phyloP scores from a whole-genome alignment of 148 eudicot genomes.

The Persicaria maculosa region DNA sequence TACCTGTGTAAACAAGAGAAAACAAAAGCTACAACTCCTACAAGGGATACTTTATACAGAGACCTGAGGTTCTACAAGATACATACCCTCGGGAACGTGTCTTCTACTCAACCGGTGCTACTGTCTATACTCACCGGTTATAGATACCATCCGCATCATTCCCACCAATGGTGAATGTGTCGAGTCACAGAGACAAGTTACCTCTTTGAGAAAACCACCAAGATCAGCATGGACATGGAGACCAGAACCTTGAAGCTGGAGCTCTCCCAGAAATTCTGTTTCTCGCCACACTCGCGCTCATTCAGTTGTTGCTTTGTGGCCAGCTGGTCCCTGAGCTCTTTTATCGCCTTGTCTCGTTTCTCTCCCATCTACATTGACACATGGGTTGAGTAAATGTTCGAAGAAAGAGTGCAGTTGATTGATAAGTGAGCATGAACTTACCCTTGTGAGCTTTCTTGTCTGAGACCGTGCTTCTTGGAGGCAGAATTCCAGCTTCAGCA shows the following conservation, averaged over 20 bases:
- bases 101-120: neutral
- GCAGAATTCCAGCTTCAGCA: constrained; percentile 86
- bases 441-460: constrained; percentile 92
- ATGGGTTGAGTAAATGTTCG: neutral
- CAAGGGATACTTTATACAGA: constrained; percentile 7
- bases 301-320: constrained; percentile 38
- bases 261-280: constrained; percentile 74
- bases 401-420: neutral
- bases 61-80: constrained; percentile 3
- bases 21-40: neutral
- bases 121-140: neutral
- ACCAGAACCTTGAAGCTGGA: constrained; percentile 65
- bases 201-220: constrained; percentile 81
- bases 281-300: constrained; percentile 20
- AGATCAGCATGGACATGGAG: constrained; percentile 73
- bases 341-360: constrained; percentile 75
- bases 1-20: neutral
- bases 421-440: constrained; percentile 16
- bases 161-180: neutral
- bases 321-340: constrained; percentile 75
- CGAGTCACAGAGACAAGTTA: neutral
- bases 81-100: neutral
- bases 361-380: constrained; percentile 61
- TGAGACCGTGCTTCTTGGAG: constrained; percentile 96
- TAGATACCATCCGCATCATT: neutral